Percentiles rank a stretch among this genome's conserved stretches.
These are phyloP conservation scores for Linum usitatissimum DNA, from an alignment of 345 rosid genomes.

Conservation along the genomic window DNA sequence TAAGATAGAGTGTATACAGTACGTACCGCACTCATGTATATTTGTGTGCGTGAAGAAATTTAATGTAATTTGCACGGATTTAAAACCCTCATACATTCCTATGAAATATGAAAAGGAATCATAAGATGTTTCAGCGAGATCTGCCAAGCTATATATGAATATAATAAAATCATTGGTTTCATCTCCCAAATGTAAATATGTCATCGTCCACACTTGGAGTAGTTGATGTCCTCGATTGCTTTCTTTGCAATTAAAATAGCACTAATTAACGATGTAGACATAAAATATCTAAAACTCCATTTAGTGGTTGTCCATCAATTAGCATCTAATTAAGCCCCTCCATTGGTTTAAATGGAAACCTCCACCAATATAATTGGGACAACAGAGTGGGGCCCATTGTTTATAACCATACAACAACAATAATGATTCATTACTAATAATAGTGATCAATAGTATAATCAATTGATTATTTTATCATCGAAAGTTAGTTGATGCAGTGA, in stretches of 20 bases:
- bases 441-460: too few relatives aligned
- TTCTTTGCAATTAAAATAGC: neutral
- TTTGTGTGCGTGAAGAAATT: too few relatives aligned
- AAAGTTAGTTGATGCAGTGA: too few relatives aligned
- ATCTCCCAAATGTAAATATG: neutral
- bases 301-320: neutral
- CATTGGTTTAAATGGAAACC: slow-evolving; percentile 13
- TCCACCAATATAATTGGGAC: neutral
- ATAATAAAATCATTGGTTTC: neutral
- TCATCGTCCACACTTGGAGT: neutral
- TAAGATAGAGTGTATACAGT: too few relatives aligned
- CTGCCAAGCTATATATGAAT: too few relatives aligned
- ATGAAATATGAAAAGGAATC: too few relatives aligned
- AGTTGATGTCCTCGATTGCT: neutral
- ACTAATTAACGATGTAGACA: neutral
- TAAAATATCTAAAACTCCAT: slow-evolving; percentile 2
- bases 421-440: neutral
- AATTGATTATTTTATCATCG: too few relatives aligned
- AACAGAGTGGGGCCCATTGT: neutral
- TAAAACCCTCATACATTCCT: too few relatives aligned
- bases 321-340: neutral
- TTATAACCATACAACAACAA: too few relatives aligned
- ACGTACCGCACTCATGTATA: too few relatives aligned
- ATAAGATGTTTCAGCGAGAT: too few relatives aligned
- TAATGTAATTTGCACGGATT: too few relatives aligned